phyloP scores from a whole-genome alignment of 2,329 filamentous ascomycete species.

The Paracorniculantispora psalliotae region DNA sequence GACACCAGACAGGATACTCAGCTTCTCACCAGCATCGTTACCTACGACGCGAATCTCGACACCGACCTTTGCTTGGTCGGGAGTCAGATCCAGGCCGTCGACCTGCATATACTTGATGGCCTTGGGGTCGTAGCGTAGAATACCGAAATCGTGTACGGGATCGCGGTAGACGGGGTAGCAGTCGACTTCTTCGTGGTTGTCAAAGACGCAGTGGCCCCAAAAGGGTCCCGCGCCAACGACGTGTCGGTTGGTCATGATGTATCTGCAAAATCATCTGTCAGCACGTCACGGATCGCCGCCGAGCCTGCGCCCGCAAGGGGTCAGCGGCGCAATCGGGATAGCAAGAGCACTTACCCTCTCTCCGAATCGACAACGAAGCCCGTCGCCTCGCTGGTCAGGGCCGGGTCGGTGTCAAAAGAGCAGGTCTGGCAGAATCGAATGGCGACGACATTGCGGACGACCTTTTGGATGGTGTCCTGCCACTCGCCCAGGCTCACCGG shows the following conservation, averaged over 20 bases:
- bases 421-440: slow-evolving; percentile 98
- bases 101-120: slow-evolving; percentile 97
- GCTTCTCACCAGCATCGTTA: slow-evolving; percentile 97
- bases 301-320: background rate
- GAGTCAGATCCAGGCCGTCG: slow-evolving; percentile 70
- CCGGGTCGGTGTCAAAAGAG: slow-evolving; percentile 95
- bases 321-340: background rate
- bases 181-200: slow-evolving; percentile 96
- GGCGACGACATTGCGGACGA: slow-evolving; percentile 94
- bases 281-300: background rate
- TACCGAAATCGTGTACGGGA: slow-evolving; percentile 96
- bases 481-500: slow-evolving; percentile 59
- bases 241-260: slow-evolving; percentile 84
- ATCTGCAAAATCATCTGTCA: slow-evolving; percentile 35
- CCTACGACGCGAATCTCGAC: slow-evolving; percentile 94
- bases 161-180: slow-evolving; percentile 96
- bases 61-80: slow-evolving; percentile 81
- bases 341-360: slow-evolving; percentile 56
- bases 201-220: slow-evolving; percentile 97
- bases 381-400: slow-evolving; percentile 90
- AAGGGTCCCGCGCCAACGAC: slow-evolving; percentile 94
- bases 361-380: slow-evolving; percentile 97
- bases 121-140: slow-evolving; percentile 91
- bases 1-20: slow-evolving; percentile 94
- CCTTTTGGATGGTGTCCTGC: slow-evolving; percentile 91